These are phyloP conservation scores for Alternaria consortialis DNA, from an alignment of 2,329 filamentous ascomycete species.

Conservation along the genomic window DNA sequence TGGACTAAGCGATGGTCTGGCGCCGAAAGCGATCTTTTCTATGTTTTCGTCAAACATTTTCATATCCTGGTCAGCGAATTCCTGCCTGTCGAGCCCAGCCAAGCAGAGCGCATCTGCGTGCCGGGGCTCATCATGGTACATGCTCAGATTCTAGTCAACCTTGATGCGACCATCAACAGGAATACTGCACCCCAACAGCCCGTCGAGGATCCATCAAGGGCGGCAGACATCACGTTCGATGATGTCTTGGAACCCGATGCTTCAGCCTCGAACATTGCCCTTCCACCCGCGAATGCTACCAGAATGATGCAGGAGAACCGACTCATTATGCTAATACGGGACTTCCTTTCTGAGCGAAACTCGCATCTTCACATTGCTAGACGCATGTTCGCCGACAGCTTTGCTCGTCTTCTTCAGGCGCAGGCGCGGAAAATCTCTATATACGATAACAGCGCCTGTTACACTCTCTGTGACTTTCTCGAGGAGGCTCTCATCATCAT, in stretches of 20 bases:
- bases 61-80: slow-evolving; percentile 78
- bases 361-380: slow-evolving; percentile 64
- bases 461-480: slow-evolving; percentile 89
- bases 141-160: slow-evolving; percentile 78
- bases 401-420: slow-evolving; percentile 76
- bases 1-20: slow-evolving; percentile 90
- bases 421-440: slow-evolving; percentile 78
- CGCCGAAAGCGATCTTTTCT: slow-evolving; percentile 87
- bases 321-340: slow-evolving; percentile 80
- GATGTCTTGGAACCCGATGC: slow-evolving; percentile 74
- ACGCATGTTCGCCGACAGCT: slow-evolving; percentile 78
- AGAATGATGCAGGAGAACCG: slow-evolving; percentile 90
- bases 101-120: slow-evolving; percentile 68
- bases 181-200: slow-evolving; percentile 59
- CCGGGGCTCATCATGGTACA: slow-evolving; percentile 84
- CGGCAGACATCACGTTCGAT: slow-evolving; percentile 70
- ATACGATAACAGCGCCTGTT: slow-evolving; percentile 84
- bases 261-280: slow-evolving; percentile 67
- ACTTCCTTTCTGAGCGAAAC: slow-evolving; percentile 74
- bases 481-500: slow-evolving; percentile 80
- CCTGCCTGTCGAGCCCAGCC: slow-evolving; percentile 57
- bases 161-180: slow-evolving; percentile 86
- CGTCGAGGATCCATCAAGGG: slow-evolving; percentile 42
- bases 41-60: slow-evolving; percentile 89
- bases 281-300: slow-evolving; percentile 74